Evolutionary conservation across 129 eudicot species (phyloP).

Genomic region (Escallonia rubra): DNA sequence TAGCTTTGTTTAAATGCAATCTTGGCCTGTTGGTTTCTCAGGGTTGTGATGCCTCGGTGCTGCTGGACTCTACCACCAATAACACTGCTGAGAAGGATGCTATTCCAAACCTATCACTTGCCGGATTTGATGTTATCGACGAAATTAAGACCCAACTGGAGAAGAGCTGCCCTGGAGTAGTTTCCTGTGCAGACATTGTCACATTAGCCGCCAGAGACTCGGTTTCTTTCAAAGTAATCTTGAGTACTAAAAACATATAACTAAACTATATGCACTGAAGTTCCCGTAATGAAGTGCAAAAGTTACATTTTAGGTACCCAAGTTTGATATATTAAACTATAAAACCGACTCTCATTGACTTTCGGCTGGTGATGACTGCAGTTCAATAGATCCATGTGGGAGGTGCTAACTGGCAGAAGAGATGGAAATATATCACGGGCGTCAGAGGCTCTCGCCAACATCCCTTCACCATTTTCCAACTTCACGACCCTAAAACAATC

Average conservation of each 20-base stretch:
- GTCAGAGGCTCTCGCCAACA: neutral
- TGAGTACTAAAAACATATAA: too few species aligned
- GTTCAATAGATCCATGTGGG: neutral
- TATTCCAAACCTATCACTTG: slow-evolving; percentile 3
- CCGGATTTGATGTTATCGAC: slow-evolving; percentile 23
- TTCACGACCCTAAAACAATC: neutral
- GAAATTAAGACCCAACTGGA: slow-evolving; percentile 20
- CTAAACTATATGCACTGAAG: too few species aligned
- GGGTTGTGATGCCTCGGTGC: slow-evolving; percentile 33
- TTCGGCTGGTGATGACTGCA: neutral
- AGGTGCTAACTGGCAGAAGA: neutral
- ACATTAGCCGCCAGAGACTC: slow-evolving; percentile 26
- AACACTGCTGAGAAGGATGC: slow-evolving; percentile 21
- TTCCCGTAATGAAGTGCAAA: too few species aligned
- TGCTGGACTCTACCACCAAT: slow-evolving; percentile 12
- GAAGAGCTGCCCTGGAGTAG: slow-evolving; percentile 20
- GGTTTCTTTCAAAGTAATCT: neutral
- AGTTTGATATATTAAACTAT: too few species aligned
- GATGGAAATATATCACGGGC: neutral
- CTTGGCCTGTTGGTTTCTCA: neutral
- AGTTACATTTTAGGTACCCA: too few species aligned
- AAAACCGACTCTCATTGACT: too few species aligned
- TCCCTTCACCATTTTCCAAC: neutral
- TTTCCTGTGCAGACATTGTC: slow-evolving; percentile 33
- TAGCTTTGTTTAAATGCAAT: too few species aligned